Evolutionary conservation across 2,329 filamentous ascomycete species (phyloP).

Genomic region (Didymella pinodella): DNA sequence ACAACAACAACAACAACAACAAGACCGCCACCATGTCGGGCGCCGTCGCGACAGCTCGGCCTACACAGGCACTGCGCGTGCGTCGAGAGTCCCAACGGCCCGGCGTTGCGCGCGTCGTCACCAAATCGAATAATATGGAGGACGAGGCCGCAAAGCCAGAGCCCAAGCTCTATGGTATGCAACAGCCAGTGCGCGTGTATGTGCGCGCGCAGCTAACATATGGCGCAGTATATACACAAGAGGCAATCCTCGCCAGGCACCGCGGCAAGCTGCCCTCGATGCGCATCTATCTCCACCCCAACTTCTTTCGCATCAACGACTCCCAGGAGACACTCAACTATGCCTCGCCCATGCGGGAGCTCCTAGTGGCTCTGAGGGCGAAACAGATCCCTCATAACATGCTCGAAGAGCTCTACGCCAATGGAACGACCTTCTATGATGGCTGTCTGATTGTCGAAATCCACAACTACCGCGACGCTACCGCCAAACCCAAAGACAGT

Average conservation of each 20-base stretch:
- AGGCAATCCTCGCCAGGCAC: constrained; percentile 85
- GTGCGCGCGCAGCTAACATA: constrained; percentile 21
- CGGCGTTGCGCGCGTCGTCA: constrained; percentile 40
- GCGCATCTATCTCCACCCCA: constrained; percentile 83
- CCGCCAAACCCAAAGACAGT: constrained; percentile 64
- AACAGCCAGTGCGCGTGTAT: not conserved
- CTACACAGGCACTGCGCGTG: constrained; percentile 54
- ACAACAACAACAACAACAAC: not conserved
- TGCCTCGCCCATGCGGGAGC: constrained; percentile 85
- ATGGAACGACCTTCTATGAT: constrained; percentile 85
- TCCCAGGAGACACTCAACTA: constrained; percentile 94
- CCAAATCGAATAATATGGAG: constrained; percentile 41
- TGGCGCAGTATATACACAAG: constrained; percentile 70
- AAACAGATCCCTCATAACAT: constrained; percentile 90
- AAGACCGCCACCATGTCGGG: constrained; percentile 40
- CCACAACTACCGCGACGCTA: constrained; percentile 81
- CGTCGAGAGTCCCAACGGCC: constrained; percentile 55
- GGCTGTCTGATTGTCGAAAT: constrained; percentile 90
- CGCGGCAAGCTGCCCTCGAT: constrained; percentile 77
- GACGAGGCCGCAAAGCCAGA: constrained; percentile 41
- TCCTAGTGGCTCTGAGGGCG: constrained; percentile 77
- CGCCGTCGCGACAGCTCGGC: constrained; percentile 44
- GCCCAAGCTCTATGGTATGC: constrained; percentile 44
- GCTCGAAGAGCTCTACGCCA: constrained; percentile 75
- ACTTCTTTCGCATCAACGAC: constrained; percentile 82